phyloP scores from a whole-genome alignment of 768 basidiomycete species.

The Boletellus emodensis region DNA sequence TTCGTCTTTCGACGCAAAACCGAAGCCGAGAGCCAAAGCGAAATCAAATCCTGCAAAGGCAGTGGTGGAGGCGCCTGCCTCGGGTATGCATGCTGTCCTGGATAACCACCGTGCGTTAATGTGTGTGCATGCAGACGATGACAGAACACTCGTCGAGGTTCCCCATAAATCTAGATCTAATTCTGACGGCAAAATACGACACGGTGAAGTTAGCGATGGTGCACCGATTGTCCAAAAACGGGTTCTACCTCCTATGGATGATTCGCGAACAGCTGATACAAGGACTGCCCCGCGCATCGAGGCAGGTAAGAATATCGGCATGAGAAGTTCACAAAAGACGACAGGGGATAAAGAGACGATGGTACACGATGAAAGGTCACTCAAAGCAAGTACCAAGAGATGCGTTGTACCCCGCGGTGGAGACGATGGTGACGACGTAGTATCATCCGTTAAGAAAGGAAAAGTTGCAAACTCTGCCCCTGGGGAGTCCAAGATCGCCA shows the following conservation, averaged over 20 bases:
- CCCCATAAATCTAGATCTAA: slow-evolving; percentile 11
- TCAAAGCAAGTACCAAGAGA: slow-evolving; percentile 3
- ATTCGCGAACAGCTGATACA: neutral
- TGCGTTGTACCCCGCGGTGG: slow-evolving; percentile 2
- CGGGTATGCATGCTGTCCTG: slow-evolving; percentile 7
- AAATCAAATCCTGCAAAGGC: slow-evolving; percentile 7
- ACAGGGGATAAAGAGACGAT: neutral
- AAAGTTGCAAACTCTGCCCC: slow-evolving; percentile 2
- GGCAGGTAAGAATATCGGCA: neutral
- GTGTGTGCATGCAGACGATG: slow-evolving; percentile 22
- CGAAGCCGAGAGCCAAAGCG: slow-evolving; percentile 1
- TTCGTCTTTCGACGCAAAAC: slow-evolving; percentile 1
- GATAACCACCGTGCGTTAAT: neutral
- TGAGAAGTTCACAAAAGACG: neutral
- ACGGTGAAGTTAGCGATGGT: slow-evolving; percentile 6
- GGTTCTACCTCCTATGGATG: neutral
- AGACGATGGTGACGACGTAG: neutral
- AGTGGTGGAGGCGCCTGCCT: slow-evolving; percentile 8
- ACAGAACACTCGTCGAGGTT: slow-evolving; percentile 24
- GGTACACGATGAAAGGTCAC: neutral
- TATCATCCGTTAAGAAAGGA: slow-evolving; percentile 14
- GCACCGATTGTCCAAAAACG: neutral
- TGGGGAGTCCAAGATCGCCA: neutral
- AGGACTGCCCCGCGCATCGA: neutral
- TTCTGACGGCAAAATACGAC: neutral